Conservation (phyloP, 1,139 yeast genomes). For the Dujonia santamariae region DNA sequence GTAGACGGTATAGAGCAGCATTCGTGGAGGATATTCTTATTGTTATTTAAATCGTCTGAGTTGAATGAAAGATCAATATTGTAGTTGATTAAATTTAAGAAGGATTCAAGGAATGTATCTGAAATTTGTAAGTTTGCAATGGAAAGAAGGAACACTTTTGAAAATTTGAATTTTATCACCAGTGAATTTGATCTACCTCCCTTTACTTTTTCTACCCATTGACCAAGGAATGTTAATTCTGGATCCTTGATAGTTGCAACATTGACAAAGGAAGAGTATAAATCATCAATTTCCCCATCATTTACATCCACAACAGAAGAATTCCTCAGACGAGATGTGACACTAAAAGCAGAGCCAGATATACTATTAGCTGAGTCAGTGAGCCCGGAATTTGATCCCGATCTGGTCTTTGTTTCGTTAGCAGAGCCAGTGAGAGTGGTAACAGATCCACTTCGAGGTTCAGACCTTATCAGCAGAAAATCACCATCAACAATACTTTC, state of each 20-base stretch:
- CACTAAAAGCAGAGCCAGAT: background rate
- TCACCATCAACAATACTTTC: conserved; percentile 88
- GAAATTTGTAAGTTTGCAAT: conserved; percentile 52
- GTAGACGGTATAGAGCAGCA: conserved; percentile 43
- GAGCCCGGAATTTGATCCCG: background rate
- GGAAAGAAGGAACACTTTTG: conserved; percentile 64
- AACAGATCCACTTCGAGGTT: background rate
- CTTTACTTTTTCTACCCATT: conserved; percentile 50
- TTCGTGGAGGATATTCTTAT: conserved; percentile 41
- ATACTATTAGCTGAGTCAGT: background rate
- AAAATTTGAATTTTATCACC: conserved; percentile 37
- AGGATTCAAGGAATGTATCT: conserved; percentile 45
- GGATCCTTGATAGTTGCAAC: conserved; percentile 50
- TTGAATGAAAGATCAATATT: conserved; percentile 40
- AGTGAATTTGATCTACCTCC: conserved; percentile 13
- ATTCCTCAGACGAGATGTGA: conserved; percentile 6
- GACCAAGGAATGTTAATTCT: conserved; percentile 41
- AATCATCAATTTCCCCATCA: conserved; percentile 54
- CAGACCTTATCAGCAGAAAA: conserved; percentile 14
- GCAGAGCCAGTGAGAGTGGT: background rate
- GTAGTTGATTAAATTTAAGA: conserved; percentile 40
- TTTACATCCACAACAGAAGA: conserved; percentile 16
- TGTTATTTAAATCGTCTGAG: conserved; percentile 41
- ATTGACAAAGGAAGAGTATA: conserved; percentile 64
- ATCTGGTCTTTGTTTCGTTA: background rate